These are phyloP conservation scores for Conoideocrella luteorostrata DNA, from an alignment of 2,329 filamentous ascomycete species.

Conservation along the genomic window DNA sequence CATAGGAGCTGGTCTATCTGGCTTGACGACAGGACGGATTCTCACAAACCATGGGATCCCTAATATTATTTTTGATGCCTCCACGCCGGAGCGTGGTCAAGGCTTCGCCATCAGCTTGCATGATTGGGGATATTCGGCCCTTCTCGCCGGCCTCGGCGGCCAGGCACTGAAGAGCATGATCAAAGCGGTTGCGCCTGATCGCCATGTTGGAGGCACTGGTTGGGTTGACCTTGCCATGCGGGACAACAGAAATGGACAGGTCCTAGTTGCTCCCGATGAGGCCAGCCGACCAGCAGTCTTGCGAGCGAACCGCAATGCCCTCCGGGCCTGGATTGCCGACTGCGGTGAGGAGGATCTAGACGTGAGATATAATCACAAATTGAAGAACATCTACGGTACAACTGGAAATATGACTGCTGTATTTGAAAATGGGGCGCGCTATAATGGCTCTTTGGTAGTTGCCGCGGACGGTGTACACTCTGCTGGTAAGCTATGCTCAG, in stretches of 20 bases:
- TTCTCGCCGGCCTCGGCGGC: background rate
- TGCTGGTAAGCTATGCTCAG: background rate
- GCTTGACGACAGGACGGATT: too few species aligned
- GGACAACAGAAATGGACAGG: background rate
- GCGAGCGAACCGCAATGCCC: slow-evolving; percentile 1
- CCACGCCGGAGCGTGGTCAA: too few species aligned
- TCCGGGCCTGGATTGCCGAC: slow-evolving; percentile 1
- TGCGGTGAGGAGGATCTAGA: background rate
- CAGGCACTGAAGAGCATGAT: background rate
- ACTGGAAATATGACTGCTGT: background rate
- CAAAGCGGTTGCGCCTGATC: background rate
- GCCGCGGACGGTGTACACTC: slow-evolving; percentile 1
- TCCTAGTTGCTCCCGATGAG: background rate
- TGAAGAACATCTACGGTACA: background rate
- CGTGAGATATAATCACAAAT: background rate
- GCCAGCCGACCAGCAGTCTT: background rate
- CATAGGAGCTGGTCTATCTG: too few species aligned
- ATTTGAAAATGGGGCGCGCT: slow-evolving; percentile 1
- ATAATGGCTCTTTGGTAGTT: background rate
- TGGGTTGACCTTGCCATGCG: slow-evolving; percentile 1
- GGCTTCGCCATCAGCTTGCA: too few species aligned
- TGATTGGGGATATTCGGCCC: too few species aligned
- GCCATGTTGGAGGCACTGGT: slow-evolving; percentile 1
- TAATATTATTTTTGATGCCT: too few species aligned
- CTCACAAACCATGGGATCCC: too few species aligned